A percentile compares a stretch with the other conserved stretches of the same genome.
Evolutionary conservation across 2,329 filamentous ascomycete species (phyloP).

Genomic region (Diplodia seriata): DNA sequence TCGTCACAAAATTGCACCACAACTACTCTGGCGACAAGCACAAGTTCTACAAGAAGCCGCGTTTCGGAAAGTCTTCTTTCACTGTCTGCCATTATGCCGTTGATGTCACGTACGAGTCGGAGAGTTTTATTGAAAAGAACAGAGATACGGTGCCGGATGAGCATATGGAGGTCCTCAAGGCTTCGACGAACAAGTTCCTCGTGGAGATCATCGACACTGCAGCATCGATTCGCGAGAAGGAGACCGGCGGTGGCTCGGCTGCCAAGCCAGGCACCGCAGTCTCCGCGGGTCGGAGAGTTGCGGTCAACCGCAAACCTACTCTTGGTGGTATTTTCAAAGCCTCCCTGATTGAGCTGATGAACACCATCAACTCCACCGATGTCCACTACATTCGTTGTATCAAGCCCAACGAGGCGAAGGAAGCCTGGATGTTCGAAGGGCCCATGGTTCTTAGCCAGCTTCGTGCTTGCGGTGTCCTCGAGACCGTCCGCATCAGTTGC

Average conservation of each 20-base stretch:
- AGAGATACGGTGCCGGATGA: conserved; percentile 98
- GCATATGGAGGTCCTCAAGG: conserved; percentile 90
- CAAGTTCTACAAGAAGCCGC: conserved; percentile 97
- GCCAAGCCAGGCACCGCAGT: conserved; percentile 71
- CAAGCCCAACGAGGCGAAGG: conserved; percentile 97
- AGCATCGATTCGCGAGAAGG: conserved; percentile 87
- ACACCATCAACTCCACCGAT: conserved; percentile 96
- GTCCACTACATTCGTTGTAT: conserved; percentile 99
- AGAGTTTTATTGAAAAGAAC: conserved; percentile 99
- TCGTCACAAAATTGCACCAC: conserved; percentile 93
- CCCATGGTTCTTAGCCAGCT: conserved; percentile 98
- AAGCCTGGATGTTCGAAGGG: conserved; percentile 96
- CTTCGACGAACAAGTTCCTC: conserved; percentile 85
- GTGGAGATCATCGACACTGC: conserved; percentile 84
- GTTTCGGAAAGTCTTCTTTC: conserved; percentile 96
- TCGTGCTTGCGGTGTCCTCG: conserved; percentile 96
- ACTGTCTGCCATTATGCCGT: conserved; percentile 98
- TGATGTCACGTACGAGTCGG: conserved; percentile 97
- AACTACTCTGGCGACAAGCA: conserved; percentile 91
- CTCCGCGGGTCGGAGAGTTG: conserved; percentile 80
- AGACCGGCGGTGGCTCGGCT: conserved; percentile 66
- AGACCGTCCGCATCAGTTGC: conserved; percentile 96
- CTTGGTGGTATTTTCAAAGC: conserved; percentile 99
- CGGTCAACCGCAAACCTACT: conserved; percentile 94
- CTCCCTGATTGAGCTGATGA: conserved; percentile 96